These are phyloP conservation scores for Physcomitrium patens DNA, from an alignment of 225 moss, liverwort and hornwort species.

Conservation along the genomic window DNA sequence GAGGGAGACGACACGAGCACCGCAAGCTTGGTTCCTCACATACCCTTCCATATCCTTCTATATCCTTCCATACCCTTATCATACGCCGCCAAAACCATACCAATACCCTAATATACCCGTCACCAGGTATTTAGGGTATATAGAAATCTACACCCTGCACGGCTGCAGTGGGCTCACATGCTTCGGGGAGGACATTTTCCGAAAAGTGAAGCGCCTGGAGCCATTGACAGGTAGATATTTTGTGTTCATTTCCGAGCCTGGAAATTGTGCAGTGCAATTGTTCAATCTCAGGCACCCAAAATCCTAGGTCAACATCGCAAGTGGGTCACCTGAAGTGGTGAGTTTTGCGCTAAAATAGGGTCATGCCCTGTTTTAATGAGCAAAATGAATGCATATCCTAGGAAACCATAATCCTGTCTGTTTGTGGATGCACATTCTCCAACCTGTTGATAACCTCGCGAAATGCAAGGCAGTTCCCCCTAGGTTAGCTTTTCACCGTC, in stretches of 20 bases:
- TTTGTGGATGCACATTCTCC: not conserved
- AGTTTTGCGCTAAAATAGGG: too few relatives aligned
- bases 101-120: not conserved
- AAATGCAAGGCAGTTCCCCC: not conserved
- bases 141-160: not conserved
- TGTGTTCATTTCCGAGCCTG: slow-evolving; percentile 5
- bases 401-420: not conserved
- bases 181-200: not conserved
- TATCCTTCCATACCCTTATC: not conserved
- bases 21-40: not conserved
- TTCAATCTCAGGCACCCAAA: too few relatives aligned
- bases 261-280: too few relatives aligned
- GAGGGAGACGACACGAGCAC: not conserved
- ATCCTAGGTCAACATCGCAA: too few relatives aligned
- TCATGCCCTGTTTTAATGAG: too few relatives aligned
- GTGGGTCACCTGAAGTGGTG: too few relatives aligned
- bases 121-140: too few relatives aligned
- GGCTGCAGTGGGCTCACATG: not conserved
- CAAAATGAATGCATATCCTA: too few relatives aligned
- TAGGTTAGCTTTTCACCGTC: too few relatives aligned
- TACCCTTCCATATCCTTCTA: not conserved
- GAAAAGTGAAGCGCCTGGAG: too few relatives aligned
- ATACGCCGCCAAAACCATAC: not conserved
- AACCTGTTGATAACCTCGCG: not conserved
- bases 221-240: not conserved